phyloP scores from a whole-genome alignment of 2,329 filamentous ascomycete species.

The Fusarium sp. region DNA sequence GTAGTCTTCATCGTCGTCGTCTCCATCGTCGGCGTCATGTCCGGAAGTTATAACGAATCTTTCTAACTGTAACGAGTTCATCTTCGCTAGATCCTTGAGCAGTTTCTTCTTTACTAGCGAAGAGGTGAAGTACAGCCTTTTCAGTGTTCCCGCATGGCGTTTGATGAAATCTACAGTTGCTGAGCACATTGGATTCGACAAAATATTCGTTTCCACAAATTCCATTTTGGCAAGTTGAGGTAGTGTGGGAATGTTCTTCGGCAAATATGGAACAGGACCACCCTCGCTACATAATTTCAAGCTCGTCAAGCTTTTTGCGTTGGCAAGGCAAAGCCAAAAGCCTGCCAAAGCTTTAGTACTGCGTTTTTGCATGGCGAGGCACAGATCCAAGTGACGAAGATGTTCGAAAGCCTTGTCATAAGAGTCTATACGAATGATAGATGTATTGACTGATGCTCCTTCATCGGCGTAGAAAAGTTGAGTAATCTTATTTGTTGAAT shows the following conservation, averaged over 20 bases:
- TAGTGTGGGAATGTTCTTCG: not conserved
- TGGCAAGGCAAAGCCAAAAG: not conserved
- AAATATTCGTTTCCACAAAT: not conserved
- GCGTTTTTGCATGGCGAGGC: not conserved
- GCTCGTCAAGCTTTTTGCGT: not conserved
- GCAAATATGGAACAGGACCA: rapidly evolving
- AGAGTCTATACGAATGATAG: not conserved
- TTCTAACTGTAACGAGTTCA: not conserved
- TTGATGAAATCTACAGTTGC: not conserved
- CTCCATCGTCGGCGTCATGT: not conserved
- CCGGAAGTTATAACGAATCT: constrained; percentile 7
- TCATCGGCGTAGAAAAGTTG: constrained; percentile 13
- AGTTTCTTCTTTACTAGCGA: not conserved
- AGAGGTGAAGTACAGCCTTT: not conserved
- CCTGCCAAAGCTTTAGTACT: rapidly evolving
- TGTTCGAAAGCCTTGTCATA: not conserved
- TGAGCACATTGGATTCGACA: not conserved
- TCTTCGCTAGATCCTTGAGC: not conserved
- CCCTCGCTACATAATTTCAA: constrained; percentile 9
- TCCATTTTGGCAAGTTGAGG: constrained; percentile 1
- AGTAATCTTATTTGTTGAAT: not conserved
- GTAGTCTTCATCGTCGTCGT: not conserved
- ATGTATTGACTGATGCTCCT: not conserved
- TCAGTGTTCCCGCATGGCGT: constrained; percentile 8
- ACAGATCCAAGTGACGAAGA: constrained; percentile 11